These are phyloP conservation scores for Fusarium siculi DNA, from an alignment of 2,329 filamentous ascomycete species.

Conservation along the genomic window DNA sequence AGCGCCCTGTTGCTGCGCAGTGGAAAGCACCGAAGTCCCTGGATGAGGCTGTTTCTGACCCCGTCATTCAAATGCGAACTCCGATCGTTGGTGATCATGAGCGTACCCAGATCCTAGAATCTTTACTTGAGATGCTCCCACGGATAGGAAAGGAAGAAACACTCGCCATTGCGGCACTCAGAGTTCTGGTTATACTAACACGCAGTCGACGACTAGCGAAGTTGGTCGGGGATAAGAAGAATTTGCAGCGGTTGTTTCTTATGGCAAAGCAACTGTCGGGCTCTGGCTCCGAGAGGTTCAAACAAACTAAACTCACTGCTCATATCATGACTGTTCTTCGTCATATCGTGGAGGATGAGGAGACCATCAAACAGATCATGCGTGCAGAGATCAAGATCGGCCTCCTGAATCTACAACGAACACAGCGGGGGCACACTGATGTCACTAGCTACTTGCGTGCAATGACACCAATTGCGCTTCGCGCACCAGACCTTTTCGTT, in stretches of 20 bases:
- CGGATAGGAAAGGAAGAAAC: constrained; percentile 88
- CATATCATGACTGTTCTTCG: constrained; percentile 87
- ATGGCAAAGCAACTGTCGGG: constrained; percentile 94
- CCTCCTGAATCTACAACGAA: constrained; percentile 69
- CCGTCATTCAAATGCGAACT: constrained; percentile 70
- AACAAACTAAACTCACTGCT: constrained; percentile 61
- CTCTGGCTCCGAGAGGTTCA: constrained; percentile 78
- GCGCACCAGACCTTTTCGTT: constrained; percentile 86
- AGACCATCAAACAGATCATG: constrained; percentile 92
- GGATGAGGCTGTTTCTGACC: constrained; percentile 59
- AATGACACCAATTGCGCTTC: constrained; percentile 81
- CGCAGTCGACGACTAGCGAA: constrained; percentile 79
- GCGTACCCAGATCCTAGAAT: constrained; percentile 77
- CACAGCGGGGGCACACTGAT: constrained; percentile 68
- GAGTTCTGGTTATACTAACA: constrained; percentile 89
- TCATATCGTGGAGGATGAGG: constrained; percentile 94
- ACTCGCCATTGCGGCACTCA: constrained; percentile 82
- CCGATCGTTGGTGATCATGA: constrained; percentile 68
- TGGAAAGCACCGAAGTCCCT: constrained; percentile 71
- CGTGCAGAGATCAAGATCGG: constrained; percentile 84
- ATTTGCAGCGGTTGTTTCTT: constrained; percentile 88
- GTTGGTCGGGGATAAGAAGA: constrained; percentile 84
- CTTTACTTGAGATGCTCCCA: constrained; percentile 84
- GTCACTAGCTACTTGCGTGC: constrained; percentile 78
- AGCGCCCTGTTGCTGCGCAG: constrained; percentile 77